Evolutionary conservation across 768 basidiomycete genomes (phyloP), one percentile per base, ranked within the genome.

Genomic region (Austroboletus eburneus): DNA sequence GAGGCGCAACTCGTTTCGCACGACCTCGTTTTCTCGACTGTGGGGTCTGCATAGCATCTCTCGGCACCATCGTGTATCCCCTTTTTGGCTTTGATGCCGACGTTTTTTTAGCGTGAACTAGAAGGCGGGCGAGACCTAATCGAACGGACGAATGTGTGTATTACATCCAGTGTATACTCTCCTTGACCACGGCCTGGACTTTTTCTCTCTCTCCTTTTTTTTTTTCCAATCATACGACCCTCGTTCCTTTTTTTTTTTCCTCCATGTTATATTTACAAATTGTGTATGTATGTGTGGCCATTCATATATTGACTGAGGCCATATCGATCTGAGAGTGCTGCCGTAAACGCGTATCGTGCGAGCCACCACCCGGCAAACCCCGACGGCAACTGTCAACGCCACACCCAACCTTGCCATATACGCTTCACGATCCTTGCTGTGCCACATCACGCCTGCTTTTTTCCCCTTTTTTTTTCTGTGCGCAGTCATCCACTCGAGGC

Each of bases 1-100:
- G 77, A 81, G 57, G 69, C 71, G 3, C 72, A 75, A 21, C 74
- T 72, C 54, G 49, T 36, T 29, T 46, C 59, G 17, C 46, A 48
- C 33, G 24, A 44, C 14, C 50, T 49, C 14, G 50, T 47, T 29
- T 51, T 50, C 38, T 52, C 62, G 12, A 43, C 48, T 30, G 16
- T 39, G 14, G 33, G 20, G 30, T 49, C 42, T 14, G 59, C 37
- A 37, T 62, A 52, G 42, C 27, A 14, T 33, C 8, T 14, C 9
- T 33, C 24, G 20, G 40, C 18, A 23, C 7, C 42, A 35, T 32
- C 35, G 39, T 24, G 18, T 34, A 27, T 36, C 32, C 35, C 38
- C 29, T 22, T 34, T 9, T 9, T 22, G 18, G 23, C 29, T 17
- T 27, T 27, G 25, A 39, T 16, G 17, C 27, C 23, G 13, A 20